A percentile compares a stretch with the other conserved stretches of the same genome.
Conservation (phyloP, 352 stramenopile genomes). For the Phytopythium litorale region DNA sequence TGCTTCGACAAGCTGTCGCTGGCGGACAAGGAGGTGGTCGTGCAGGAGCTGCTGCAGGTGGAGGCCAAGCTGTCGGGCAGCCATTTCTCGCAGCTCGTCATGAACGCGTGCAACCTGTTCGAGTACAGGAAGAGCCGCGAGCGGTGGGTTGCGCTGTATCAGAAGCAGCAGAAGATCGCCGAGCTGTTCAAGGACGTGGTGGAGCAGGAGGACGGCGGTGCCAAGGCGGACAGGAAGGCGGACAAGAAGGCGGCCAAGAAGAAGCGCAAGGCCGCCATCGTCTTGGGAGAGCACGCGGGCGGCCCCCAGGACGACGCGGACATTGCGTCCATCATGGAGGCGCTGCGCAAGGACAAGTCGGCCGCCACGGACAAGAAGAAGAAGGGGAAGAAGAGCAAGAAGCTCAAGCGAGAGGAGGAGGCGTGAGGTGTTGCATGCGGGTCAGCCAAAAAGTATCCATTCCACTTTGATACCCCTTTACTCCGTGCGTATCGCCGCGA, state of each 20-base stretch:
- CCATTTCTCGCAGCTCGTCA: conserved; percentile 79
- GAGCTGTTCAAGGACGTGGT: conserved; percentile 78
- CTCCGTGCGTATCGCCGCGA: no score
- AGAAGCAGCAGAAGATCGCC: conserved; percentile 78
- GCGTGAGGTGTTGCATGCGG: no score
- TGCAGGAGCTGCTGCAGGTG: conserved; percentile 61
- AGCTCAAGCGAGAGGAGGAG: conserved; percentile 18
- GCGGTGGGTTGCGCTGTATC: conserved; percentile 71
- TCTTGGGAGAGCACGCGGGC: conserved; percentile 15
- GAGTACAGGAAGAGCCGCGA: conserved; percentile 79
- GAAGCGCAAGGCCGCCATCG: conserved; percentile 38
- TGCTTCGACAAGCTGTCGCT: conserved; percentile 65
- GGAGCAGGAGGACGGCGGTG: conserved; percentile 20
- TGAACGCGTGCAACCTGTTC: conserved; percentile 75
- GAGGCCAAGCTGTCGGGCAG: conserved; percentile 71
- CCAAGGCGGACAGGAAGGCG: conserved; percentile 5
- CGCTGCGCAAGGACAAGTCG: conserved; percentile 29
- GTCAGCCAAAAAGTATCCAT: no score
- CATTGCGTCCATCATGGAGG: conserved; percentile 66
- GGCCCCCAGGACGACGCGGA: conserved; percentile 32
- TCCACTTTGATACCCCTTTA: no score
- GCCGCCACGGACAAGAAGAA: conserved; percentile 39
- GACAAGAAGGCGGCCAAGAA: conserved; percentile 30
- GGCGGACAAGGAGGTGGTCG: conserved; percentile 62
- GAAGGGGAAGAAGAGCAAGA: conserved; percentile 50